phyloP scores from a whole-genome alignment of 345 rosid genomes.

The Aethionema arabicum region DNA sequence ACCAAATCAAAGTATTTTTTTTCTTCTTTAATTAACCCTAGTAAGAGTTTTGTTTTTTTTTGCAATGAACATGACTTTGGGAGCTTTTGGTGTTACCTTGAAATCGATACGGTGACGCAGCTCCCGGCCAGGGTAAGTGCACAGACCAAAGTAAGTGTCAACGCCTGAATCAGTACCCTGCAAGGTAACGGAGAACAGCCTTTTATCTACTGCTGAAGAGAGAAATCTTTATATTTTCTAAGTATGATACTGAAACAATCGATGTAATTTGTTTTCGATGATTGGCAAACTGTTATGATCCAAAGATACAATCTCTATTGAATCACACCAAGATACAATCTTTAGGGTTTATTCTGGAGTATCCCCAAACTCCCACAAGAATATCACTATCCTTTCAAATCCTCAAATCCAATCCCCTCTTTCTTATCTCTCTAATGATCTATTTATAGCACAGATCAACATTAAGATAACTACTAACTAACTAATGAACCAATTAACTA shows the following conservation, averaged over 20 bases:
- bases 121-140: constrained; percentile 85
- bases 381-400: too few species aligned
- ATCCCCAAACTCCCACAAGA: too few species aligned
- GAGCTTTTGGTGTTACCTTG: constrained; percentile 51
- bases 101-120: constrained; percentile 82
- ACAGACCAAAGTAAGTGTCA: constrained; percentile 88
- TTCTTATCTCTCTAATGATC: too few species aligned
- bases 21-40: constrained; percentile 6
- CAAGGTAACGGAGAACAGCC: constrained; percentile 4
- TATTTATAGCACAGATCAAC: too few species aligned
- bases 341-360: too few species aligned
- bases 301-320: too few species aligned
- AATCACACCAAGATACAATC: too few species aligned
- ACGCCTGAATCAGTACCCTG: constrained; percentile 92
- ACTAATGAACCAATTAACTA: too few species aligned
- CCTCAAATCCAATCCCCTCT: too few species aligned
- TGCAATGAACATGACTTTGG: not conserved
- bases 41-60: constrained; percentile 7
- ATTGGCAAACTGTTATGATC: too few species aligned
- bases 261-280: not conserved
- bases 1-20: not conserved
- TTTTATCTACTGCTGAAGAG: not conserved
- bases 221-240: not conserved
- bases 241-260: not conserved
- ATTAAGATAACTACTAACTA: too few species aligned